Evolutionary conservation across 2,329 filamentous ascomycete species (phyloP).

Genomic region (Claviceps sorghi): DNA sequence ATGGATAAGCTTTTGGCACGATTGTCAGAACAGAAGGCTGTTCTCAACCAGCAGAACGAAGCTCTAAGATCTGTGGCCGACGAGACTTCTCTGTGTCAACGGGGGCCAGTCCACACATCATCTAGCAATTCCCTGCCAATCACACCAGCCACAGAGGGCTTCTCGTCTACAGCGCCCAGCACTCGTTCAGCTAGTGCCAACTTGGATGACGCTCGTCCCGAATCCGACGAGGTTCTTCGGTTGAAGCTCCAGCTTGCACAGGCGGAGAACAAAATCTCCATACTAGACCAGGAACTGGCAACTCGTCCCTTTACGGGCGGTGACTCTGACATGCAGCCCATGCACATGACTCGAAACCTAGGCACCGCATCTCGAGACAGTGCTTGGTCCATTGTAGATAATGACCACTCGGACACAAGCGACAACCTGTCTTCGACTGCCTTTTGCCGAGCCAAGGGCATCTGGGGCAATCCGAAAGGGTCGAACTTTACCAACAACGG

Average conservation of each 20-base stretch:
- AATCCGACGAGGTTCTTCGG: slow-evolving; percentile 46
- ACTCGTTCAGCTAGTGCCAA: slow-evolving; percentile 37
- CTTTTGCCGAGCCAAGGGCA: slow-evolving; percentile 38
- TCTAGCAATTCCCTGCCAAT: slow-evolving; percentile 46
- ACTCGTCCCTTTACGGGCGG: slow-evolving; percentile 42
- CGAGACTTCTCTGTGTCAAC: slow-evolving; percentile 16
- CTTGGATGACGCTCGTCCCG: slow-evolving; percentile 25
- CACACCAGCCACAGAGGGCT: slow-evolving; percentile 44
- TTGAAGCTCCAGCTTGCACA: slow-evolving; percentile 58
- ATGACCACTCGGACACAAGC: slow-evolving; percentile 41
- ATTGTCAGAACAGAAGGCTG: slow-evolving; percentile 54
- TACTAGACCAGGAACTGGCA: slow-evolving; percentile 56
- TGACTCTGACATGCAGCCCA: slow-evolving; percentile 22
- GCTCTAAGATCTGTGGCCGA: slow-evolving; percentile 31
- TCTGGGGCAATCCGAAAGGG: slow-evolving; percentile 39
- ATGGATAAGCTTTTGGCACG: slow-evolving; percentile 63
- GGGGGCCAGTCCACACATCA: slow-evolving; percentile 30
- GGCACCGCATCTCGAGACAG: slow-evolving; percentile 22
- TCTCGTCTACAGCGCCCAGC: slow-evolving; percentile 32
- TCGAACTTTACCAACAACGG: slow-evolving; percentile 18
- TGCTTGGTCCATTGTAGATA: slow-evolving; percentile 40
- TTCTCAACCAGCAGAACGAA: slow-evolving; percentile 44
- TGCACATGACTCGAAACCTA: slow-evolving; percentile 11
- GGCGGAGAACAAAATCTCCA: slow-evolving; percentile 55
- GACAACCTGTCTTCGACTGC: slow-evolving; percentile 36